phyloP scores from a whole-genome alignment of 768 basidiomycete species.

The Tricholoma sp. region DNA sequence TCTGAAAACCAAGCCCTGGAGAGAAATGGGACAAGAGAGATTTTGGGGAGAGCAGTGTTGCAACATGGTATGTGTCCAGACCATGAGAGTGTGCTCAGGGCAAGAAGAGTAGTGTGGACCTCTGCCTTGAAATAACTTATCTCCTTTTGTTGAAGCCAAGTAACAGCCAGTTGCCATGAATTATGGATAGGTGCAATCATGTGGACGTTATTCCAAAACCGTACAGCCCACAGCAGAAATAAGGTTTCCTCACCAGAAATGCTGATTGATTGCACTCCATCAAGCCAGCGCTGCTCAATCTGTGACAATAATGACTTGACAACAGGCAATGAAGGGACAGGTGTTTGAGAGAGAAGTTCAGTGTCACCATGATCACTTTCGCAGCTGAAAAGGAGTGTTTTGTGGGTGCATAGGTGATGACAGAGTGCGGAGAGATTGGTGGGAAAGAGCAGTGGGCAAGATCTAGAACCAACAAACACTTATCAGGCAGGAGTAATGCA shows the following conservation, averaged over 20 bases:
- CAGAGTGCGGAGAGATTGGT: neutral
- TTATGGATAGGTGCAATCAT: neutral
- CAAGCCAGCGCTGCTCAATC: neutral
- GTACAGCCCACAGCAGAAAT: neutral
- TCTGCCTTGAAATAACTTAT: neutral
- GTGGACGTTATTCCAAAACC: slow-evolving; percentile 1
- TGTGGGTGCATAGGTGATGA: neutral
- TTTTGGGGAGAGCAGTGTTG: neutral
- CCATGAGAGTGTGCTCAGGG: slow-evolving; percentile 2
- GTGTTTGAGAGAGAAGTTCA: neutral
- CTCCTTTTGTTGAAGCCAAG: neutral
- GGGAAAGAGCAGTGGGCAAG: neutral
- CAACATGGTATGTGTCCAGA: neutral
- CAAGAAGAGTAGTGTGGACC: slow-evolving; percentile 1
- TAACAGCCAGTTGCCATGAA: neutral
- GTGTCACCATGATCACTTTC: neutral
- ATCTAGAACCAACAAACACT: neutral
- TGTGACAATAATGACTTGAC: neutral
- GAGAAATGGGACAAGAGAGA: slow-evolving; percentile 8
- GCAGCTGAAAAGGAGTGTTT: neutral
- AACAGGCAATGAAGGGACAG: neutral
- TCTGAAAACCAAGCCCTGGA: slow-evolving; percentile 12
- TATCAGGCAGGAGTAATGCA: neutral
- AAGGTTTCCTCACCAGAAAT: neutral
- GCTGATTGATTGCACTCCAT: slow-evolving; percentile 2